Base-by-base conservation (phyloP, 805 yeast genomes). In the Wickerhamomyces tratensis region DNA sequence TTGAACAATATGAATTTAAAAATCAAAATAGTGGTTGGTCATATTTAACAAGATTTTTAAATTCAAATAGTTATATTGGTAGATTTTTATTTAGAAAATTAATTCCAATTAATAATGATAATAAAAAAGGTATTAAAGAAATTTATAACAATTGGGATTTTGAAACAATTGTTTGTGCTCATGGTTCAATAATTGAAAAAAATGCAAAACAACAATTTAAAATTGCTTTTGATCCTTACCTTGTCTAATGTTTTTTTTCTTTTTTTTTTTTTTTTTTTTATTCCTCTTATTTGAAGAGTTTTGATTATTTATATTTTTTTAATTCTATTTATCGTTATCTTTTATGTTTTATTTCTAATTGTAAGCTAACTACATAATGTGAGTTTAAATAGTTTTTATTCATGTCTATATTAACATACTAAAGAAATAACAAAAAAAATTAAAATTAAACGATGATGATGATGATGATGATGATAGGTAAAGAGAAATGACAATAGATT, bases 181-280 rank as follows among this genome's bases (percentile, higher is more conserved):
- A 79, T 53, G 87, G 87, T 12, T 72, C 72, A 48, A 64, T 77
- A 10, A 62, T 79, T 43, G 76, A 72, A 25, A 51, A 56, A 8
- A 55, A 59, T 39, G 74, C 62, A 13, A 57, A 59, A 39, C 45
- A 46, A 5, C 48, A 43, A 7, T 54, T 53, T 25, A 43, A 46
- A 37, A 69, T 43, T 37, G 43, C 46, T 4, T 53, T 51, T 36
- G 46, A 41, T 5, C 30, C 49, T 7, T 47, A 52, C n/a, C 11
- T 31, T 9, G 31, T 29, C 11, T 29, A 29, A 9, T 29, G 11
- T 4, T 29, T 29, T 9, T 29, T 29, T 29, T 9, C 20, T 20
- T 2, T 20, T 20, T 4, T 20, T 20, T 20, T 20, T 20, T 4
- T 20, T 20, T 20, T 20, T 3, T 20, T 20, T 20, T 3, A 20